Evolutionary conservation across 345 rosid genomes (phyloP).

Genomic region (Cardamine chenopodiifolia): DNA sequence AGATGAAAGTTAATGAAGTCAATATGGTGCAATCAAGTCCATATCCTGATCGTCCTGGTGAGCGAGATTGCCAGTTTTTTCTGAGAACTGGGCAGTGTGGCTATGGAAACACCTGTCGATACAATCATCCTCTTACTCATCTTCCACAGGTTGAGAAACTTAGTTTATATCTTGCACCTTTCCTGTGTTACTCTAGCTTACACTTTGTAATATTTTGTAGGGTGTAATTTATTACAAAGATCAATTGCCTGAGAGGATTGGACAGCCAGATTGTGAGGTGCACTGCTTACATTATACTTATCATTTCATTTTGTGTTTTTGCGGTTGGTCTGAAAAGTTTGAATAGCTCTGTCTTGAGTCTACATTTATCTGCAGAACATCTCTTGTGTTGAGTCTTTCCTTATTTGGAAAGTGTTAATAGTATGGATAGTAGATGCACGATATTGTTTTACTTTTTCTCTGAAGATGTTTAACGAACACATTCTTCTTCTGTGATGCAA

Average conservation of each 20-base stretch:
- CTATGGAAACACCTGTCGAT: conserved; percentile 72
- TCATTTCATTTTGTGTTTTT: conserved; percentile 5
- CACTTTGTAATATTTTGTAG: conserved; percentile 40
- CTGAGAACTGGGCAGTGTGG: conserved; percentile 72
- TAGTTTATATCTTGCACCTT: neutral
- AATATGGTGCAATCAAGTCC: conserved; percentile 48
- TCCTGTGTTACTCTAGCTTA: conserved; percentile 6
- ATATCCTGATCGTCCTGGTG: conserved; percentile 81
- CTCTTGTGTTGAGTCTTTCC: conserved; percentile 5
- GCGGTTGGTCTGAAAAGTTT: conserved; percentile 1
- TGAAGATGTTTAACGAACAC: conserved; percentile 2
- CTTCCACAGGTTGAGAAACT: conserved; percentile 50
- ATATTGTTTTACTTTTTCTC: neutral
- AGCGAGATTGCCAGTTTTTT: conserved; percentile 66
- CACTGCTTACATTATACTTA: conserved; percentile 2
- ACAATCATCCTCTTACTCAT: conserved; percentile 73
- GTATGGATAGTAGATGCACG: conserved; percentile 11
- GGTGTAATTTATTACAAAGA: conserved; percentile 51
- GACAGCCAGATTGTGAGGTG: conserved; percentile 84
- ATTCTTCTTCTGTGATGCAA: conserved; percentile 23
- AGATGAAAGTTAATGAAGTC: conserved; percentile 61
- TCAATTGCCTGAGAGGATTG: conserved; percentile 70
- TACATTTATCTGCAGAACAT: neutral
- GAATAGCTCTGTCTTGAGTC: neutral
- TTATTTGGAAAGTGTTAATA: conserved; percentile 11